Percentiles rank a stretch among this genome's conserved stretches.
Conservation (phyloP, 352 stramenopile genomes). For the Globisporangium sylvaticum region DNA sequence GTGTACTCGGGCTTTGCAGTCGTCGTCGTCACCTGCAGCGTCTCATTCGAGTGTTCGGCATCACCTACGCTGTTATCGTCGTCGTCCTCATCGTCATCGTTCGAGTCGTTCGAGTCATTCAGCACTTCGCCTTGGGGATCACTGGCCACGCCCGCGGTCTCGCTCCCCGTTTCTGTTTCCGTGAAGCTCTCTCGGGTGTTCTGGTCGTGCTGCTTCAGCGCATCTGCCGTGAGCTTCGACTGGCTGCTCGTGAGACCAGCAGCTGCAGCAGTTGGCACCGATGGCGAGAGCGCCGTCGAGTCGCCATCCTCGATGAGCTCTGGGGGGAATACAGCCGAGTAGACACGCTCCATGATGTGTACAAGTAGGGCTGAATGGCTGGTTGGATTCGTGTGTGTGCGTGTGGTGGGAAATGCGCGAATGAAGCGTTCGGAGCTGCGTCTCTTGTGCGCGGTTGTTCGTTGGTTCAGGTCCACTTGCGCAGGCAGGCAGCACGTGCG, state of each 20-base stretch:
- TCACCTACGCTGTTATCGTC: background rate
- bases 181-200: conserved; percentile 21
- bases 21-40: conserved; percentile 7
- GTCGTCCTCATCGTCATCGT: background rate
- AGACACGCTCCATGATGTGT: conserved; percentile 70
- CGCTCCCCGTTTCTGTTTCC: conserved; percentile 8
- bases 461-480: background rate
- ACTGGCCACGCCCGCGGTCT: background rate
- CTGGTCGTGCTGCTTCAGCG: conserved; percentile 52
- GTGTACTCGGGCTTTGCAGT: conserved; percentile 23
- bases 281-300: background rate
- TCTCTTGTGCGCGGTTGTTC: background rate
- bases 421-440: conserved; percentile 1
- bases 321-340: conserved; percentile 75
- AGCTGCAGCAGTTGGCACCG: background rate
- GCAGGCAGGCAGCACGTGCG: background rate
- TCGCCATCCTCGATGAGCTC: conserved; percentile 21
- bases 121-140: background rate
- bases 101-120: background rate
- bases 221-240: conserved; percentile 45
- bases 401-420: conserved; percentile 1
- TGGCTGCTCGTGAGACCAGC: background rate
- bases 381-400: background rate
- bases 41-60: conserved; percentile 15
- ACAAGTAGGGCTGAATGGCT: background rate